Evolutionary conservation across 2,329 filamentous ascomycete species (phyloP).

Genomic region (Aspergillus sp.): DNA sequence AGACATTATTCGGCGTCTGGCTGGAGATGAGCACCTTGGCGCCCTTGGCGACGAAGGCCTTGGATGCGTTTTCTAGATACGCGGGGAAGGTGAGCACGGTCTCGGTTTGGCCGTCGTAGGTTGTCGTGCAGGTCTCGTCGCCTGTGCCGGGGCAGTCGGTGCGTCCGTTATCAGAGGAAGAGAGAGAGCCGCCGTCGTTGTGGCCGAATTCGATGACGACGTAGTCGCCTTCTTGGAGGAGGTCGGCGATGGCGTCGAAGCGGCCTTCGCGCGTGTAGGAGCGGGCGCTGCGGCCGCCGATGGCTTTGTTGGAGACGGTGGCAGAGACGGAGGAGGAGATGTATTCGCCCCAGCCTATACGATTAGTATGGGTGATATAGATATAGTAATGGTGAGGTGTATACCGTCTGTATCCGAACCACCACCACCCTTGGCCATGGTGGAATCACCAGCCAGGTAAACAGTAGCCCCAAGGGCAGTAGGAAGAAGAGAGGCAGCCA

Average conservation of each 20-base stretch:
- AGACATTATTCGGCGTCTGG: conserved; percentile 60
- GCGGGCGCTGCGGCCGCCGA: conserved; percentile 62
- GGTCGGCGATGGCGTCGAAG: conserved; percentile 53
- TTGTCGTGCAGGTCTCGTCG: conserved; percentile 49
- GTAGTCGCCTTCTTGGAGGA: conserved; percentile 56
- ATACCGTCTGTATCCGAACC: conserved; percentile 21
- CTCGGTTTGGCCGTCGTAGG: conserved; percentile 49
- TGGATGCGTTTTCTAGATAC: conserved; percentile 56
- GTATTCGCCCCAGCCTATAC: conserved; percentile 58
- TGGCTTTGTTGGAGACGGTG: conserved; percentile 58
- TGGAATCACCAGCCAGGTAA: conserved; percentile 32
- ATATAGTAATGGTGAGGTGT: background rate
- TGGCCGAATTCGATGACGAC: conserved; percentile 70
- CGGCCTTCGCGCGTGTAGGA: conserved; percentile 63
- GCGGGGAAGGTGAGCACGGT: conserved; percentile 58
- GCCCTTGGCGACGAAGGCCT: conserved; percentile 51
- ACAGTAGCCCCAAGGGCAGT: conserved; percentile 19
- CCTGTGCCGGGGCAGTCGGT: conserved; percentile 56
- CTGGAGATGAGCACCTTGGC: conserved; percentile 57
- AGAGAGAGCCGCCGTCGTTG: conserved; percentile 62
- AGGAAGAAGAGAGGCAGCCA: conserved; percentile 18
- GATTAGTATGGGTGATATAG: background rate
- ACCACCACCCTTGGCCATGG: conserved; percentile 23
- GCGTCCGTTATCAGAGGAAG: conserved; percentile 55
- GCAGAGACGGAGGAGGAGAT: conserved; percentile 48